Base-by-base conservation (phyloP, 352 stramenopile species). In the Globisporangium cederbergense region DNA sequence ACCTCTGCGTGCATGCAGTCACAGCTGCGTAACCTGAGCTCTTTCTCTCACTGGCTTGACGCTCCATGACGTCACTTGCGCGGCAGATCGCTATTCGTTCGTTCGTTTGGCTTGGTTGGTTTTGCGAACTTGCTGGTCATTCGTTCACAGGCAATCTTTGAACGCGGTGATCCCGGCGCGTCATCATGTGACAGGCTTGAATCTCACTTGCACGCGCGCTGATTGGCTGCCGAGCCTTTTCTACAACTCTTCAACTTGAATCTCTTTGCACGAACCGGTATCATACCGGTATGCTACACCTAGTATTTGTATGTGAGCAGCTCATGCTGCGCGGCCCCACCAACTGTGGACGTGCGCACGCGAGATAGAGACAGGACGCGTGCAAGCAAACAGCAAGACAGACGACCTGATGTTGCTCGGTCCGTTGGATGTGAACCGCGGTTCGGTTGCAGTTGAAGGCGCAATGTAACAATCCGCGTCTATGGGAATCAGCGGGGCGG, bases 141-240 rank as follows among this genome's bases (percentile, higher is more conserved):
- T 57, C 51, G 51, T 57, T 20, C 28, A n/a, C 51, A 57, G 25
- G 42, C 40, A 47, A 47, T 47, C 42, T 20, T 10, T 47, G 4
- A 3, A 22, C n/a, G 51, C 30, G 16, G 14, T 42, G 51, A 57
- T 43, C 51, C 9, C 51, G 14, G 51, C 51, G 51, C 51, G 51
- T 57, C 51, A 57, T 11, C 51, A 60, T 60, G 55, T 60, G 55
- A 60, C 55, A 60, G 42, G 55, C 20, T 60, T 20, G 55, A 60
- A 50, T 32, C 32, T 60, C 34, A 6, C 16, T 50, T 6, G 6
- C 43, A 25, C 18, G 34, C 20, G 9, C 10, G 16, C 18, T 60
- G 34, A 60, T 60, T 60, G 54, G 54, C 54, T 47, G 34, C 0
- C 10, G 9, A 18, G 18, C 11, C 25, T 36, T 36, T 36, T 36